phyloP scores from a whole-genome alignment of 2,329 filamentous ascomycete genomes.

The Colletotrichum somersetense region DNA sequence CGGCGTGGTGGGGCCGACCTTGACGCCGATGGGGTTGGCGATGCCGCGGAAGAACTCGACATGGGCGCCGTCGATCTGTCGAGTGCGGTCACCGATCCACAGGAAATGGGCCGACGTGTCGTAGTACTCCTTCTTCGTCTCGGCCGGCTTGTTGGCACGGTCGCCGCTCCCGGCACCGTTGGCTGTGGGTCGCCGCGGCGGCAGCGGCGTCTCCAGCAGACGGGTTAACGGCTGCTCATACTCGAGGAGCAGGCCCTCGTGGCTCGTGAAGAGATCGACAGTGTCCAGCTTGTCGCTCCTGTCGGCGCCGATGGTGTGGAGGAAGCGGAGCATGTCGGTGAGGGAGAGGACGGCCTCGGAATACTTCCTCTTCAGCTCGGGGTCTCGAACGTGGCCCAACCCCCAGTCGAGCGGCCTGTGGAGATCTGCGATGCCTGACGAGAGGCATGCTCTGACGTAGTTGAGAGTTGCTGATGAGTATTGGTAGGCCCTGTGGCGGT shows the following conservation, averaged over 20 bases:
- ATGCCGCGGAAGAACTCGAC: slow-evolving; percentile 98
- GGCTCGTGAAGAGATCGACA: slow-evolving; percentile 94
- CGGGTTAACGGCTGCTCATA: slow-evolving; percentile 93
- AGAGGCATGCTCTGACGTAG: slow-evolving; percentile 86
- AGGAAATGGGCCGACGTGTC: slow-evolving; percentile 97
- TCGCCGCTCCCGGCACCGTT: slow-evolving; percentile 47
- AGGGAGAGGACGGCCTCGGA: slow-evolving; percentile 86
- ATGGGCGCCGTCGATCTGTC: slow-evolving; percentile 92
- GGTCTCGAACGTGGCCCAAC: slow-evolving; percentile 89
- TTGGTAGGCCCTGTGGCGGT: slow-evolving; percentile 80
- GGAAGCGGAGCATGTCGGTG: slow-evolving; percentile 92
- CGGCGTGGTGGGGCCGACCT: slow-evolving; percentile 90
- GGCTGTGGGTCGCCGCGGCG: slow-evolving; percentile 48
- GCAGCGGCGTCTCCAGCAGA: slow-evolving; percentile 73
- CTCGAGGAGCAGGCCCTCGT: slow-evolving; percentile 93
- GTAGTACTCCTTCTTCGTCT: slow-evolving; percentile 77
- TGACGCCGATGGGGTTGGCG: slow-evolving; percentile 95
- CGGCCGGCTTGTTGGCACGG: slow-evolving; percentile 59
- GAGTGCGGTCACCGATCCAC: slow-evolving; percentile 97
- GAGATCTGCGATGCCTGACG: slow-evolving; percentile 91
- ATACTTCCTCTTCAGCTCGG: slow-evolving; percentile 87
- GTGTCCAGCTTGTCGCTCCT: slow-evolving; percentile 87
- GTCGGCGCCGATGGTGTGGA: slow-evolving; percentile 92
- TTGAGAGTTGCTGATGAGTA: slow-evolving; percentile 95
- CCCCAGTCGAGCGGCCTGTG: slow-evolving; percentile 96